Conservation (phyloP, 768 basidiomycete species). For the Leccinum subtestaceum region DNA sequence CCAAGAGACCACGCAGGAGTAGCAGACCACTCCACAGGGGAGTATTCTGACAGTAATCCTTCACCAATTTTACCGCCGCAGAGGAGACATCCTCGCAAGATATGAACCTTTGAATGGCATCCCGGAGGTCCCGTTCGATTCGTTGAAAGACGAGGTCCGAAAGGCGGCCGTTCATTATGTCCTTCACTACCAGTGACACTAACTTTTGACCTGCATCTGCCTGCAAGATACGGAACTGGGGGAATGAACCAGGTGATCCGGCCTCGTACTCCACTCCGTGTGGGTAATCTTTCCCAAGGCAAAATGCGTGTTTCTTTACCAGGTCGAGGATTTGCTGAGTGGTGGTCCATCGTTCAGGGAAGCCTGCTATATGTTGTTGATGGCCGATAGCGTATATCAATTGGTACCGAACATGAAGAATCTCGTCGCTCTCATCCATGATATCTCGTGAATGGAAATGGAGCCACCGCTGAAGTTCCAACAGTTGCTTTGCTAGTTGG, state of each 20-base stretch:
- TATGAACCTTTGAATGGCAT: conserved; percentile 25
- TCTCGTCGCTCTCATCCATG: conserved; percentile 32
- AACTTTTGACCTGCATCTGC: conserved; percentile 10
- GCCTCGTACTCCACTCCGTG: conserved; percentile 20
- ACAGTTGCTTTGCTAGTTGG: conserved; percentile 15
- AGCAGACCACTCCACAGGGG: conserved; percentile 25
- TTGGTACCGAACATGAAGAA: conserved; percentile 37
- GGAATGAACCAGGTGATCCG: conserved; percentile 19
- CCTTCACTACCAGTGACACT: conserved; percentile 10
- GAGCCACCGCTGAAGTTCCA: conserved; percentile 29
- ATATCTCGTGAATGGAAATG: conserved; percentile 27
- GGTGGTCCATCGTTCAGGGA: conserved; percentile 36
- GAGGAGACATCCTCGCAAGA: conserved; percentile 6
- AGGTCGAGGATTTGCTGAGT: conserved; percentile 31
- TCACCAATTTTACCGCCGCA: background rate
- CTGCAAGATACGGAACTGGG: conserved; percentile 24
- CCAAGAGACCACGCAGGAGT: conserved; percentile 35
- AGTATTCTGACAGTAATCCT: conserved; percentile 1
- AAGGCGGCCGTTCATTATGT: conserved; percentile 16
- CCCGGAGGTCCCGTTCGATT: background rate
- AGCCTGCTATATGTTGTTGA: conserved; percentile 27
- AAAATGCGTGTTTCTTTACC: conserved; percentile 16
- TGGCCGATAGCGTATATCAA: conserved; percentile 37
- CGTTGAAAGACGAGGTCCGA: conserved; percentile 17
- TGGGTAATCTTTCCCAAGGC: conserved; percentile 5